These are phyloP conservation scores for Limonium bicolor DNA, from an alignment of 148 eudicot species.

Conservation along the genomic window DNA sequence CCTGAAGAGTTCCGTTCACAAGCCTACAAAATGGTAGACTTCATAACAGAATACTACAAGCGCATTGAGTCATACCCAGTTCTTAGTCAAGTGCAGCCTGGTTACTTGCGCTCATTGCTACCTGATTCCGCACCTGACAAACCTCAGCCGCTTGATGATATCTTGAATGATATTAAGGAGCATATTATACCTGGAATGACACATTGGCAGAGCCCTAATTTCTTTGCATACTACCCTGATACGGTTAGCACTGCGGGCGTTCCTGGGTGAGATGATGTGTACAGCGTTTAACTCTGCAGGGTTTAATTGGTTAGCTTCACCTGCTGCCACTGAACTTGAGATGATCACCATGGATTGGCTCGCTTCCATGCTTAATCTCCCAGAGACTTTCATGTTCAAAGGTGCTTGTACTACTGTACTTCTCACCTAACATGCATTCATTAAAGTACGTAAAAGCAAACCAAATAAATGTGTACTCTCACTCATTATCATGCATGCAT, in stretches of 20 bases:
- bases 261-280: slow-evolving; percentile 34
- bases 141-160: slow-evolving; percentile 20
- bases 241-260: slow-evolving; percentile 40
- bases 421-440: too few relatives aligned
- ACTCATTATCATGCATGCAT: too few relatives aligned
- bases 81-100: slow-evolving; percentile 29
- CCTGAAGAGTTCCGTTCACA: slow-evolving; percentile 21
- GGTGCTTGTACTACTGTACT: too few relatives aligned
- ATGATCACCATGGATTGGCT: slow-evolving; percentile 52
- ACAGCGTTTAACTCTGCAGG: slow-evolving; percentile 33
- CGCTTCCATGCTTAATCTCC: slow-evolving; percentile 35
- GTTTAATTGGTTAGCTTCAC: slow-evolving; percentile 45
- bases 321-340: slow-evolving; percentile 42
- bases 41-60: slow-evolving; percentile 40
- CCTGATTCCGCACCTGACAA: slow-evolving; percentile 25
- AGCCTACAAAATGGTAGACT: slow-evolving; percentile 24
- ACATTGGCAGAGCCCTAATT: slow-evolving; percentile 47
- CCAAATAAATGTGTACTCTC: too few relatives aligned
- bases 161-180: slow-evolving; percentile 18
- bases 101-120: slow-evolving; percentile 13
- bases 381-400: slow-evolving; percentile 39
- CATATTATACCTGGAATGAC: slow-evolving; percentile 37
- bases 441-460: too few relatives aligned
- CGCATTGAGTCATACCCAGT: slow-evolving; percentile 30
- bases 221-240: slow-evolving; percentile 37